Base-by-base conservation (phyloP, 176 grass and related monocot species). In the Hordeum marinum region DNA sequence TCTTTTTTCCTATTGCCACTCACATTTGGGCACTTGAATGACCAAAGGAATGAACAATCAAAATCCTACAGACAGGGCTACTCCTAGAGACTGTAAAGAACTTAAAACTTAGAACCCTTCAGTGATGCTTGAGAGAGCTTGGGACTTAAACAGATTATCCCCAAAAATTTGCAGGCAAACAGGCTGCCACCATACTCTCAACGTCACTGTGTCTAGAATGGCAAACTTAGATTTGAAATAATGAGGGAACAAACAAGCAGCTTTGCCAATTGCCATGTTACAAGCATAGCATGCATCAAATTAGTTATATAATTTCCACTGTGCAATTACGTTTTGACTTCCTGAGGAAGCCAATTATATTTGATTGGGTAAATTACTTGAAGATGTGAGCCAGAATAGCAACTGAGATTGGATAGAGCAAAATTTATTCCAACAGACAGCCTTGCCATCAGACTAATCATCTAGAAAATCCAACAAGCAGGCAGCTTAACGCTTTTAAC, bases 381-480 rank as follows among this genome's bases (percentile, higher is more conserved):
- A 76, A 41, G 15, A 68, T 8, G 0, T n/a, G 14, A 73, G 23
- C 31, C 21, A 43, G 42, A 25, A 42, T 13, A 5, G 14, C 42
- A 72, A 29, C 7, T 36, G 37, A 23, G 8, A 25, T 29, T 75
- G 21, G 1, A 42, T 8, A 50, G 8, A 18, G 12, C n/a, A 75
- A 55, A 6, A 23, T 7, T 48, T 42, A 71, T 67, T 46, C 27
- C 43, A 5, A 39, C 11, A 42, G 8, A 5, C 10, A 75, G 25
- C 60, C 60, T 40, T 86, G 45, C 82, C 14, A 78, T 42, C 8
- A 1, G 7, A 82, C 69, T 63, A 60, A 78, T 39, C 50, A 86
- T 76, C 20, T 34, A 1, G 14, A 64, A 43, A 72, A 26, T 41
- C 48, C 3, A 41, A 41, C 11, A 82, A 58, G 11, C 13, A 79